Evolutionary conservation across 2,329 filamentous ascomycete species (phyloP), one percentile per base, ranked within the genome.

Genomic region (Microsporum canis): DNA sequence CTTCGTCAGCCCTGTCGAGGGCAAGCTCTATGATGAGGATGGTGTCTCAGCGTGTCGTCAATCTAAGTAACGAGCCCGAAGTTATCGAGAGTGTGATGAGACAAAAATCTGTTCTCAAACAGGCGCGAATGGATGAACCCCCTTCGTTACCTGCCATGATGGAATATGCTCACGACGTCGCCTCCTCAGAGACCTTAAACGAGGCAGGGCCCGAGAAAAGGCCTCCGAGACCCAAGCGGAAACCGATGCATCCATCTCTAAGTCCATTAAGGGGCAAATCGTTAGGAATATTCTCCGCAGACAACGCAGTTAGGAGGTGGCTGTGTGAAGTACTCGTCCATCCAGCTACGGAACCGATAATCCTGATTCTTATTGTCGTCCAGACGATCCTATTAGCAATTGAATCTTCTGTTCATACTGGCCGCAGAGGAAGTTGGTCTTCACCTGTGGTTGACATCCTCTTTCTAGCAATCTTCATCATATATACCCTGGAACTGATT

Each of bases 21-120:
- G 88, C 88, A 63, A 84, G 88, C 51, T 89, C 88, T 6, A 89
- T 91, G 67, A 84, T 91, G 74, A 83, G 88, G 65, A 85, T 84
- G 66, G 95, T 99, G 85, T 97, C 95, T 36, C 91, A 96, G 76
- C 89, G 94, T 78, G 91, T 99, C 61, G 94, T 99, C 70, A 97
- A 97, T 70, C 83, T 99, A 68, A 96, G 91, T 75, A 95, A 95
- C 71, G 94, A 97, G 69, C 87, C 87, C 3, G 89, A 96, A 67
- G 77, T 89, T 23, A 80, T 91, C 14, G 90, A 96, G 71, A 85
- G 88, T 64, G 85, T 83, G 58, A 80, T 85, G 29, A 81, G 84
- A 47, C 80, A 77, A 78, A 78, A 86, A 77, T 72, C 87, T 76
- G 72, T 83, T 71, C 57, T 64, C 5, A 66, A 64, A 39, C 45